These are phyloP conservation scores for slime mould (Dictyostelium discoideum) DNA, from an alignment of 78 protist species.

Conservation along the genomic window DNA sequence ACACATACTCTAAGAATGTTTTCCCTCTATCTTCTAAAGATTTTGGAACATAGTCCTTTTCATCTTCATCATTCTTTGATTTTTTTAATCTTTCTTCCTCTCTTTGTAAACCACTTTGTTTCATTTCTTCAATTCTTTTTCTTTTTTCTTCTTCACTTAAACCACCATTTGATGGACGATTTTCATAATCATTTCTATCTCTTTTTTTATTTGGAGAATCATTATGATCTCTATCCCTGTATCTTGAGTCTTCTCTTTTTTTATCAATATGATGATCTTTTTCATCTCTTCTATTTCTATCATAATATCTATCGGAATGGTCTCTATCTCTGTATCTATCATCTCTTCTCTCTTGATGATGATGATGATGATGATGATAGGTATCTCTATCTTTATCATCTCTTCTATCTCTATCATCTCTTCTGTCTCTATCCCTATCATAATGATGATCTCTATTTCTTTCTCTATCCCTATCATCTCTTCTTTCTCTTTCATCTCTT, in stretches of 20 bases:
- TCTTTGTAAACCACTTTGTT: conserved; percentile 22
- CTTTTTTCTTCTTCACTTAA: conserved; percentile 47
- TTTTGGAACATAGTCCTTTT: conserved; percentile 6
- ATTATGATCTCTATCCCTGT: conserved; percentile 29
- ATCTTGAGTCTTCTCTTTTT: conserved; percentile 44
- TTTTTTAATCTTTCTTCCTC: conserved; percentile 47
- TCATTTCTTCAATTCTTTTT: conserved; percentile 56
- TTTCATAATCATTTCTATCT: conserved; percentile 9
- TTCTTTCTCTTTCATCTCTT: neutral
- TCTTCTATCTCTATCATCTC: neutral
- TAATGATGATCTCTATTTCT: neutral
- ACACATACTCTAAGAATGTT: conserved; percentile 51
- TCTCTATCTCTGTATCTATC: neutral
- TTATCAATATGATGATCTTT: neutral
- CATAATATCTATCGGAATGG: neutral
- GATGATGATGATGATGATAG: neutral
- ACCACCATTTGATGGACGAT: neutral
- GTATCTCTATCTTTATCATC: neutral
- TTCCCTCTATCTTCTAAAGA: conserved; percentile 52
- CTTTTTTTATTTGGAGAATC: conserved; percentile 23
- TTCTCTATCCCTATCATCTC: neutral
- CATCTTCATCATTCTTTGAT: neutral
- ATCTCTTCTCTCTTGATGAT: neutral
- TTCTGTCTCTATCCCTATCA: neutral
- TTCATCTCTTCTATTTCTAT: neutral